Percentiles rank a stretch among this genome's conserved stretches.
Evolutionary conservation across 1,284 basidiomycete species (phyloP).

Genomic region (Microbotryomycetes sp.): DNA sequence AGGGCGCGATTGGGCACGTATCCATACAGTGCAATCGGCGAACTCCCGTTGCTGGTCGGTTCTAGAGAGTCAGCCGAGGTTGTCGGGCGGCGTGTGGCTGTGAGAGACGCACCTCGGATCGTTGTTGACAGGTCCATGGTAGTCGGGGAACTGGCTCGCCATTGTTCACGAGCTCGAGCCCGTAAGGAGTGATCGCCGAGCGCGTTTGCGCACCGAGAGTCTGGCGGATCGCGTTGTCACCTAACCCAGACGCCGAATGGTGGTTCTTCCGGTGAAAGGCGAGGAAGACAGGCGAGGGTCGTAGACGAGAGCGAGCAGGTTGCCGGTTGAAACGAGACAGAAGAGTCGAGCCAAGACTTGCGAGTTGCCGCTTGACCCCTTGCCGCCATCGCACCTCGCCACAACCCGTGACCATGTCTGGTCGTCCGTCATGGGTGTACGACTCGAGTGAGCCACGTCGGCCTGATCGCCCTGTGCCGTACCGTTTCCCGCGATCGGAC

Average conservation of each 20-base stretch:
- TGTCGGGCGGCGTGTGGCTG: neutral
- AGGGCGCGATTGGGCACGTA: conserved; percentile 40
- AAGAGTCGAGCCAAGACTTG: neutral
- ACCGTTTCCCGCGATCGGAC: neutral
- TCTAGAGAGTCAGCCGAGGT: neutral
- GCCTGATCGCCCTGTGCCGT: conserved; percentile 1
- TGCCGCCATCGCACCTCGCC: neutral
- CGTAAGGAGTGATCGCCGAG: neutral
- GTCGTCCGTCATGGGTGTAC: conserved; percentile 5
- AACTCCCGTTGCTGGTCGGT: conserved; percentile 31
- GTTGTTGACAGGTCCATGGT: conserved; percentile 39
- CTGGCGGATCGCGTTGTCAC: neutral
- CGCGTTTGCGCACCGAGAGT: neutral
- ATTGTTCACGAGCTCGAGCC: neutral
- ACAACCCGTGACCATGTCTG: too few species aligned
- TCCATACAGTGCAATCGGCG: conserved; percentile 40
- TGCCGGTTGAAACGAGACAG: neutral
- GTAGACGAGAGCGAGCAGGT: too few species aligned
- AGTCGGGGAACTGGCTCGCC: conserved; percentile 8
- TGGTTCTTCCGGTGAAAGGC: neutral
- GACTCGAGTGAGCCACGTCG: conserved; percentile 13
- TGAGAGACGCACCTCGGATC: conserved; percentile 22
- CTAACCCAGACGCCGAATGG: neutral
- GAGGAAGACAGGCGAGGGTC: conserved; percentile 1
- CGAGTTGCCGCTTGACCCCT: neutral